Conservation (phyloP, 2,329 filamentous ascomycete species). For the Arachnomyces sp. region DNA sequence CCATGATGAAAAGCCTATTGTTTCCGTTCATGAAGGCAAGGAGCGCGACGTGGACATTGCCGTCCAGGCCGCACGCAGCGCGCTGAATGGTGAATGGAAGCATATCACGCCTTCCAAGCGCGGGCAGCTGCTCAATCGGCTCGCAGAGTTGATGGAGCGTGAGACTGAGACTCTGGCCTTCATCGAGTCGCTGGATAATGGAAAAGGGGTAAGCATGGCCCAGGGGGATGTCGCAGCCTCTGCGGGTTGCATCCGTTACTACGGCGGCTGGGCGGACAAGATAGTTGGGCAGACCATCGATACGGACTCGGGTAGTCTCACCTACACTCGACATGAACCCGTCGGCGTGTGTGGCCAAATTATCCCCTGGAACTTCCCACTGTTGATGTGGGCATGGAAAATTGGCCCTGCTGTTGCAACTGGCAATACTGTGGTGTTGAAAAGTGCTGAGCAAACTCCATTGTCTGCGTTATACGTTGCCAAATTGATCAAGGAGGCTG, state of each 20-base stretch:
- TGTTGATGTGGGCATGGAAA: conserved; percentile 84
- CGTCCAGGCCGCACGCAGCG: conserved; percentile 76
- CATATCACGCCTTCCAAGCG: conserved; percentile 63
- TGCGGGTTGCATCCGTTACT: conserved; percentile 71
- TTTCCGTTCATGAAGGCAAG: conserved; percentile 72
- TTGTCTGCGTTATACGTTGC: conserved; percentile 56
- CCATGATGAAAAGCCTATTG: conserved; percentile 74
- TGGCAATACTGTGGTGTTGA: conserved; percentile 57
- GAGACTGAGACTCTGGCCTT: conserved; percentile 68
- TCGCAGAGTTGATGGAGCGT: conserved; percentile 73
- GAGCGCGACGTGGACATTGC: conserved; percentile 73
- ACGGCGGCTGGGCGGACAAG: conserved; percentile 92
- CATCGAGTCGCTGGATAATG: conserved; percentile 66
- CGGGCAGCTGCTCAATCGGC: conserved; percentile 61
- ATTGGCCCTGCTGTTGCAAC: conserved; percentile 61
- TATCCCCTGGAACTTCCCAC: conserved; percentile 84
- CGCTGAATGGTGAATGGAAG: conserved; percentile 68
- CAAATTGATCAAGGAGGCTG: conserved; percentile 51
- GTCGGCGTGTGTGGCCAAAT: conserved; percentile 79
- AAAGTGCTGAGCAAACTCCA: conserved; percentile 61
- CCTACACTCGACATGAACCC: conserved; percentile 76
- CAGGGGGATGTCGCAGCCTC: conserved; percentile 67
- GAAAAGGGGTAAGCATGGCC: conserved; percentile 36
- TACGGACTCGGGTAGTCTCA: conserved; percentile 68
- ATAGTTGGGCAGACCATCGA: conserved; percentile 82